phyloP scores from a whole-genome alignment of 2,329 filamentous ascomycete species.

The Epichloe bromicola region DNA sequence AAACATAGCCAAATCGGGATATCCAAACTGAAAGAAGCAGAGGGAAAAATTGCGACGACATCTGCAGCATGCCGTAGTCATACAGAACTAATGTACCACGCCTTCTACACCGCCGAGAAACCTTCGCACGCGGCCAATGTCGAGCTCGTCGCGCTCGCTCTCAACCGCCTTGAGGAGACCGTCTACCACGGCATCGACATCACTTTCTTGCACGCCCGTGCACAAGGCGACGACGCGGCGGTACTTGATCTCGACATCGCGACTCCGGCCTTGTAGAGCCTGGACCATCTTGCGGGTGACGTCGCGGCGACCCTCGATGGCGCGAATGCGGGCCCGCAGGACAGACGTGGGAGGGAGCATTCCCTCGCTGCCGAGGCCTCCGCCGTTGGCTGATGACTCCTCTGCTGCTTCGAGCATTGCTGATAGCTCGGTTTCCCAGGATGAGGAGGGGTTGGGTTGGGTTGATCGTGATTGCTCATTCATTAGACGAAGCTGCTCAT shows the following conservation, averaged over 20 bases:
- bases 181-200: slow-evolving; percentile 71
- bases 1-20: background rate
- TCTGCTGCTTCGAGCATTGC: slow-evolving; percentile 32
- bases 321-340: slow-evolving; percentile 55
- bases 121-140: slow-evolving; percentile 62
- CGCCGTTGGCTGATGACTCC: slow-evolving; percentile 18
- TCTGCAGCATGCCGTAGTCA: background rate
- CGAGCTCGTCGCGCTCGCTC: slow-evolving; percentile 66
- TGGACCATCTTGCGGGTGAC: slow-evolving; percentile 54
- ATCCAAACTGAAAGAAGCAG: background rate
- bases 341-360: slow-evolving; percentile 45
- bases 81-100: slow-evolving; percentile 28
- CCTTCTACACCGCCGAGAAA: slow-evolving; percentile 71
- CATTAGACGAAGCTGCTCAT: slow-evolving; percentile 44
- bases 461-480: slow-evolving; percentile 27
- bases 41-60: background rate
- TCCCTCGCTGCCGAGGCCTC: slow-evolving; percentile 24
- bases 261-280: slow-evolving; percentile 63
- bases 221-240: slow-evolving; percentile 78
- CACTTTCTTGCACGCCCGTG: slow-evolving; percentile 62
- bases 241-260: slow-evolving; percentile 78
- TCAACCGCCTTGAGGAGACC: slow-evolving; percentile 77
- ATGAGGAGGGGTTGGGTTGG: slow-evolving; percentile 30
- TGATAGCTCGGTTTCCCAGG: slow-evolving; percentile 42
- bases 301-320: slow-evolving; percentile 56